Evolutionary conservation across 2,329 filamentous ascomycete genomes (phyloP).

Genomic region (Penicillium nordicum): DNA sequence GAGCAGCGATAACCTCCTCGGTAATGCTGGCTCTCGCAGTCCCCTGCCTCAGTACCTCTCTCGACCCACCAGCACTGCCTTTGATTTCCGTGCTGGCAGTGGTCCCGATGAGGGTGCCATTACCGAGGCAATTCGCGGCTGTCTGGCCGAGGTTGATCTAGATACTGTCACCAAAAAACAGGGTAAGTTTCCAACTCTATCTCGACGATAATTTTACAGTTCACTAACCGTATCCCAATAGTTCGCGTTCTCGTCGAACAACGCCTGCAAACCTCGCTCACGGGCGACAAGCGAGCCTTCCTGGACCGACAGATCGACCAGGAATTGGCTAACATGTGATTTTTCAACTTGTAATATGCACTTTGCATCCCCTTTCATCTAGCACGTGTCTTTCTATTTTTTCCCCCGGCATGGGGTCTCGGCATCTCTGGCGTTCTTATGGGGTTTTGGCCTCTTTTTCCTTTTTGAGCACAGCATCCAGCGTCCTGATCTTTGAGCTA

Average conservation of each 20-base stretch:
- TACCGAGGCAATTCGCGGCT: conserved; percentile 76
- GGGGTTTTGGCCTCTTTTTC: conserved; percentile 1
- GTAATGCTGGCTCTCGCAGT: conserved; percentile 42
- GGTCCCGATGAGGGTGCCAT: conserved; percentile 79
- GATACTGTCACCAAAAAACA: conserved; percentile 99
- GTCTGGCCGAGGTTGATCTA: conserved; percentile 82
- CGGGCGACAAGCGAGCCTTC: conserved; percentile 80
- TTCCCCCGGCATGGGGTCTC: conserved; percentile 9
- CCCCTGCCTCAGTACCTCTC: conserved; percentile 49
- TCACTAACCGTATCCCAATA: conserved; percentile 17
- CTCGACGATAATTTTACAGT: neutral
- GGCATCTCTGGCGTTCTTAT: conserved; percentile 24
- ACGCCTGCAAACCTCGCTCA: conserved; percentile 82
- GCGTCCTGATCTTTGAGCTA: conserved; percentile 4
- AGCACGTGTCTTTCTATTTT: conserved; percentile 9
- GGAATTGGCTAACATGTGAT: conserved; percentile 88
- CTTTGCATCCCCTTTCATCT: neutral
- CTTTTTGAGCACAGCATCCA: conserved; percentile 8
- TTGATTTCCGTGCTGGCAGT: conserved; percentile 56
- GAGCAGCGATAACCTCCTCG: conserved; percentile 46
- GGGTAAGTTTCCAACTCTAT: conserved; percentile 41
- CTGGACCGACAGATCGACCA: conserved; percentile 90
- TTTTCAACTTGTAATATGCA: conserved; percentile 20
- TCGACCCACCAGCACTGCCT: conserved; percentile 51
- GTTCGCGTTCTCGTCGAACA: conserved; percentile 88